A percentile compares a stretch with the other conserved stretches of the same genome.
phyloP scores from a whole-genome alignment of 116 monocot species.

The Posidonia oceanica region DNA sequence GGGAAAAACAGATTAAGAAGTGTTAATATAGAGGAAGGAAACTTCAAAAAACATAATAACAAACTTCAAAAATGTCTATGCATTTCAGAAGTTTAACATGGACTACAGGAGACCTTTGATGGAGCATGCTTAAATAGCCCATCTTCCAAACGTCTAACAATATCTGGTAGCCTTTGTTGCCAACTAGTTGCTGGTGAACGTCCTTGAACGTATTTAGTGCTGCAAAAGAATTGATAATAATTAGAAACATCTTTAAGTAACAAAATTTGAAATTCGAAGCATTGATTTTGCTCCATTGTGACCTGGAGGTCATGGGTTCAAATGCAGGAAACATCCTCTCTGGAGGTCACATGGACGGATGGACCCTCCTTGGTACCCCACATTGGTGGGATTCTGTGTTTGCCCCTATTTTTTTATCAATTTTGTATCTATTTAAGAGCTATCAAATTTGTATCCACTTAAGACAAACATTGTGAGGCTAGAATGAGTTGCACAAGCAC shows the following conservation, averaged over 20 bases:
- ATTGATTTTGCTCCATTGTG: no score
- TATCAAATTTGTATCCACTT: no score
- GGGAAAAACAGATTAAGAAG: constrained; percentile 3
- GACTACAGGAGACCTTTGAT: constrained; percentile 23
- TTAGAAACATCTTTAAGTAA: neutral
- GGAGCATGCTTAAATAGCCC: constrained; percentile 26
- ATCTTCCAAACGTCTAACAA: constrained; percentile 38
- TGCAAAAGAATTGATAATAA: constrained; percentile 3
- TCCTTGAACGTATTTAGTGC: constrained; percentile 10
- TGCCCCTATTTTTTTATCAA: no score
- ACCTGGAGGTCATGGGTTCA: no score
- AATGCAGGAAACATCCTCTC: no score
- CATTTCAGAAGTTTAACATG: neutral
- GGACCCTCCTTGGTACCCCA: no score
- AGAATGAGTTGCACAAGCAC: no score
- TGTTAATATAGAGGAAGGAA: neutral
- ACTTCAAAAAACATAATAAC: neutral
- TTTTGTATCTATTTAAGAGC: no score
- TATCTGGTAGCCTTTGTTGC: constrained; percentile 29
- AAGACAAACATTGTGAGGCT: no score
- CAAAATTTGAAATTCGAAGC: no score
- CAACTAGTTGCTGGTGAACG: neutral
- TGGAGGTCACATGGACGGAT: no score
- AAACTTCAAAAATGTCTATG: neutral
- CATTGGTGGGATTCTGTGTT: no score